Conservation (phyloP, 192 early-diverging fungal species). For the Fimicolochytrium jonesii region DNA sequence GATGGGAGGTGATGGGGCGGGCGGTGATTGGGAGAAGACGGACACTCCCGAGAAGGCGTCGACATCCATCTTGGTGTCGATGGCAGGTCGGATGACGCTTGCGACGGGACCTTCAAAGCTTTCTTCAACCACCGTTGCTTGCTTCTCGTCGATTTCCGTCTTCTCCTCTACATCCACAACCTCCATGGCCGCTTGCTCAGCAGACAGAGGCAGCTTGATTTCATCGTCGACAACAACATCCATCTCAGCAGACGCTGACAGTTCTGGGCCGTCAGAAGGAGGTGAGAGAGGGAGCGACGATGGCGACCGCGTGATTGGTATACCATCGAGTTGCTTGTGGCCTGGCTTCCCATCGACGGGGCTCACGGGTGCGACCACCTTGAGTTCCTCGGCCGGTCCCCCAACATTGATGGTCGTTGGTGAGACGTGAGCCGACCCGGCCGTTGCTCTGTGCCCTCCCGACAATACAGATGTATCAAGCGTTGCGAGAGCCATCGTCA, state of each 20-base stretch:
- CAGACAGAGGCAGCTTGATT: background rate
- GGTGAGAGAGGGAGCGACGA: slow-evolving; percentile 17
- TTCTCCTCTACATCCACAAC: too few relatives aligned
- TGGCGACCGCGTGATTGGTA: slow-evolving; percentile 4
- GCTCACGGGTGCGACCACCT: background rate
- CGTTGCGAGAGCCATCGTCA: slow-evolving; percentile 1
- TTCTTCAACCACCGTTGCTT: too few relatives aligned
- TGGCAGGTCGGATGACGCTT: background rate
- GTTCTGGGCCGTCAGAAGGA: slow-evolving; percentile 16
- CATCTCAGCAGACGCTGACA: background rate
- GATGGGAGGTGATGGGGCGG: background rate
- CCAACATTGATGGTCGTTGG: too few relatives aligned
- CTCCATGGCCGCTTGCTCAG: too few relatives aligned
- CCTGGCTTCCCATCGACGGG: slow-evolving; percentile 1
- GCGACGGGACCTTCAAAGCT: background rate
- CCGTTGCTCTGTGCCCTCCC: too few relatives aligned
- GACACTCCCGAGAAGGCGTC: background rate
- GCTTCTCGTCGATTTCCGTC: too few relatives aligned
- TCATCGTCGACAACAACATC: background rate
- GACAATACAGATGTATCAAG: background rate
- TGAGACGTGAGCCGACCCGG: too few relatives aligned
- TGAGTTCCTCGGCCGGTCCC: slow-evolving; percentile 22
- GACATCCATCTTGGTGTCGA: background rate
- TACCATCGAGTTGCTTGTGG: background rate
- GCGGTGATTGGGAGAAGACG: background rate